Conservation (phyloP, 192 early-diverging fungal genomes). For the Spizellomyces sp. region DNA sequence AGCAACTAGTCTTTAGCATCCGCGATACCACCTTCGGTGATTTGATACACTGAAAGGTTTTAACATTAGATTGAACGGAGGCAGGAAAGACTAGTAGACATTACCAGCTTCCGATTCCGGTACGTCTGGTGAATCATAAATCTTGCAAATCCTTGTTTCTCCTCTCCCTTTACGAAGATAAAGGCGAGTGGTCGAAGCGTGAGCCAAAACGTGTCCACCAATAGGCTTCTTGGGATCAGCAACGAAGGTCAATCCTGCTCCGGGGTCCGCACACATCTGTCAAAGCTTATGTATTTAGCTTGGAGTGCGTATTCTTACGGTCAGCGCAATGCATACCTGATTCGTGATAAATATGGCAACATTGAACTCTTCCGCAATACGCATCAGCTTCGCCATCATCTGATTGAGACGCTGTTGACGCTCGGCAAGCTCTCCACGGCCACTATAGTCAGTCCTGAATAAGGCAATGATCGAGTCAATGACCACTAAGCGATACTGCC, state of each 20-base stretch:
- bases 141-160: constrained; percentile 77
- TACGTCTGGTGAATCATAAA: constrained; percentile 83
- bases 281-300: too few relatives aligned
- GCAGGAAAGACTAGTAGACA: background rate
- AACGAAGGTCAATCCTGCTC: constrained; percentile 71
- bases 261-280: constrained; percentile 59
- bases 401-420: constrained; percentile 78
- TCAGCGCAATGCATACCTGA: constrained; percentile 33
- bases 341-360: constrained; percentile 85
- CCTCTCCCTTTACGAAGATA: constrained; percentile 81
- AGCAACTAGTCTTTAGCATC: constrained; percentile 53
- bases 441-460: constrained; percentile 80
- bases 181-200: constrained; percentile 74
- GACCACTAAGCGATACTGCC: constrained; percentile 51
- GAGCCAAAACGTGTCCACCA: constrained; percentile 76
- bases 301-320: too few relatives aligned
- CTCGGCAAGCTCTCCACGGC: constrained; percentile 84
- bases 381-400: constrained; percentile 72
- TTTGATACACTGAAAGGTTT: constrained; percentile 59
- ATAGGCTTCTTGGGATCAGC: constrained; percentile 89
- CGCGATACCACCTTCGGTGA: constrained; percentile 73
- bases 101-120: constrained; percentile 42
- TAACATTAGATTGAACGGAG: background rate
- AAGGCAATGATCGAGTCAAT: constrained; percentile 83
- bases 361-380: constrained; percentile 84